These are phyloP conservation scores for Pontederia paniculata DNA, from an alignment of 176 grass and related monocot genomes.

Conservation along the genomic window DNA sequence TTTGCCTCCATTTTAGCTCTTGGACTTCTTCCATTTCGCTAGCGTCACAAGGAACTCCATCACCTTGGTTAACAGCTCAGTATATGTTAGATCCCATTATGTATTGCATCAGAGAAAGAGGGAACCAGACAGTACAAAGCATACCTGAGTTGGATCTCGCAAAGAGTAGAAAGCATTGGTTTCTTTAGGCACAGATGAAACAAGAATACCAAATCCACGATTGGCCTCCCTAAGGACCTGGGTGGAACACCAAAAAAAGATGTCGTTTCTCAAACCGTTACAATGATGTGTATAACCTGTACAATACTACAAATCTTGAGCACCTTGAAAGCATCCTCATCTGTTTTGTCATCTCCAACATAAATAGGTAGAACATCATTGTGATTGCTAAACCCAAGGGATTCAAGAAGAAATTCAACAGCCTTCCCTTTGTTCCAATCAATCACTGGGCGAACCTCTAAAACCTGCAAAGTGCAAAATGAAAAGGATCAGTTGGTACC, in stretches of 20 bases:
- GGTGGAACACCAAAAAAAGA: not conserved
- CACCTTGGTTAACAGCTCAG: no score
- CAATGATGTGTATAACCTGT: no score
- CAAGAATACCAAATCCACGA: slow-evolving; percentile 13
- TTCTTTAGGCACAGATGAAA: slow-evolving; percentile 17
- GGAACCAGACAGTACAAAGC: no score
- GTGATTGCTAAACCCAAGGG: slow-evolving; percentile 37
- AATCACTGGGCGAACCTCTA: slow-evolving; percentile 88
- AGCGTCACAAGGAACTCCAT: no score
- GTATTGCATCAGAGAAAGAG: no score
- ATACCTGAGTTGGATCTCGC: slow-evolving; percentile 11
- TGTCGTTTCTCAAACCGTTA: no score
- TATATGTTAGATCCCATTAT: no score
- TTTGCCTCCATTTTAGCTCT: no score
- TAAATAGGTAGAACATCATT: slow-evolving; percentile 65
- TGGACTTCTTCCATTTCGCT: no score
- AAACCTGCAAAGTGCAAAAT: slow-evolving; percentile 36
- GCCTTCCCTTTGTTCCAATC: slow-evolving; percentile 97
- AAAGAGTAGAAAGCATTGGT: slow-evolving; percentile 14
- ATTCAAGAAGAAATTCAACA: slow-evolving; percentile 78
- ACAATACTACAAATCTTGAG: not conserved
- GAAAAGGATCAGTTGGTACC: no score
- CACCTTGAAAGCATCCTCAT: slow-evolving; percentile 95
- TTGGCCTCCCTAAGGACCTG: slow-evolving; percentile 46
- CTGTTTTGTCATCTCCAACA: slow-evolving; percentile 78